Conservation (phyloP, 1,284 basidiomycete genomes). For the Ceratobasidium sp. region DNA sequence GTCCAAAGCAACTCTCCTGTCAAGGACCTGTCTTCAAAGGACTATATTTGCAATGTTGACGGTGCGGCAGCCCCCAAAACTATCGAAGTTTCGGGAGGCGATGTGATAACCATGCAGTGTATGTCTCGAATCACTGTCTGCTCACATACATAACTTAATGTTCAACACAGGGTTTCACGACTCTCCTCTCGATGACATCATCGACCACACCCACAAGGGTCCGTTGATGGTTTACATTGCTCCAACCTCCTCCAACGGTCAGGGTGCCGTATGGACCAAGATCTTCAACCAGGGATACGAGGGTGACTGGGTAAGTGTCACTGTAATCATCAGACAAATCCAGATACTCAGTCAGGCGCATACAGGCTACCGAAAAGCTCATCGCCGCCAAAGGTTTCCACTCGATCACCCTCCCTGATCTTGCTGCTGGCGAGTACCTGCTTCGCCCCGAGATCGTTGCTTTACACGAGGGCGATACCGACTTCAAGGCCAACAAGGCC, state of each 20-base stretch:
- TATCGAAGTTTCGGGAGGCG: conserved; percentile 25
- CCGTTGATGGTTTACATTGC: conserved; percentile 40
- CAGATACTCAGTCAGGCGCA: background rate
- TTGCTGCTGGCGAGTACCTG: conserved; percentile 39
- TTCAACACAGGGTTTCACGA: conserved; percentile 27
- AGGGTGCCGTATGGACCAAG: conserved; percentile 37
- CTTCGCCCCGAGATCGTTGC: conserved; percentile 40
- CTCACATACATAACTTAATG: background rate
- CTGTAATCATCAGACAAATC: background rate
- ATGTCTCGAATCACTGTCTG: background rate
- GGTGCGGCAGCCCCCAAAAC: conserved; percentile 3
- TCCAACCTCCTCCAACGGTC: conserved; percentile 30
- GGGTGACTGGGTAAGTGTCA: conserved; percentile 25
- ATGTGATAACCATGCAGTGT: conserved; percentile 33
- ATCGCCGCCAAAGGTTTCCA: conserved; percentile 35
- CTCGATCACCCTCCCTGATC: conserved; percentile 39
- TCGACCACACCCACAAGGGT: conserved; percentile 38
- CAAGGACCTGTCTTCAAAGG: conserved; percentile 26
- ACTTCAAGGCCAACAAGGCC: conserved; percentile 14
- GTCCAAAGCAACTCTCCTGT: conserved; percentile 37
- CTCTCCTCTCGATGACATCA: conserved; percentile 34
- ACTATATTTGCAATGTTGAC: conserved; percentile 31
- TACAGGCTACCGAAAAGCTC: conserved; percentile 39
- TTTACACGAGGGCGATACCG: conserved; percentile 40
- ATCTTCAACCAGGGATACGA: conserved; percentile 30